These are phyloP conservation scores for Aspergillus niger DNA, from an alignment of 2,329 filamentous ascomycete genomes.

Conservation along the genomic window DNA sequence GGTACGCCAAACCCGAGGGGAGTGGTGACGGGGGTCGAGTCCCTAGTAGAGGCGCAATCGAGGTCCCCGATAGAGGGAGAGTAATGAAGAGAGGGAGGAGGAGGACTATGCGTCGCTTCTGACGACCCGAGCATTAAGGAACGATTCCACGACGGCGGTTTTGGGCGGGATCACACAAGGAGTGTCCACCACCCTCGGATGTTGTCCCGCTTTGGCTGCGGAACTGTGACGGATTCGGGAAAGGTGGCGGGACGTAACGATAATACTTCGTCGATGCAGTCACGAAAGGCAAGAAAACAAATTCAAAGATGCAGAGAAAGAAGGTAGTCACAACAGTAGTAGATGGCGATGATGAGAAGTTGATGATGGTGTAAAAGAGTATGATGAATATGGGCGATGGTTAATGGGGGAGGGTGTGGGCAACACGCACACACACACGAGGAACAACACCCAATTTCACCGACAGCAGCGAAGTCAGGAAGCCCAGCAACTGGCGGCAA, in stretches of 20 bases:
- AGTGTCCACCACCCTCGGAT: constrained; percentile 41
- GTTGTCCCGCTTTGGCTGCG: constrained; percentile 38
- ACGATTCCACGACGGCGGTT: constrained; percentile 34
- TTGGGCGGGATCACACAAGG: constrained; percentile 33
- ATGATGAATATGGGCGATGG: not conserved
- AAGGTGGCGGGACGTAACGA: constrained; percentile 31
- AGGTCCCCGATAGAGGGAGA: constrained; percentile 52
- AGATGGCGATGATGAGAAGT: not conserved
- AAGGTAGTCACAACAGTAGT: not conserved
- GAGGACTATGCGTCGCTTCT: constrained; percentile 42
- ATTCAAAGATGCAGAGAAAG: not conserved
- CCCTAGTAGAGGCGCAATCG: constrained; percentile 54
- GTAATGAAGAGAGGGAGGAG: constrained; percentile 52
- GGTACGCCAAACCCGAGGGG: constrained; percentile 52
- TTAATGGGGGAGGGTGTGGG: not conserved
- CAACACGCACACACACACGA: not conserved
- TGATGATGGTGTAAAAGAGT: not conserved
- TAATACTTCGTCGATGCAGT: constrained; percentile 13
- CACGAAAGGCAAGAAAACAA: not conserved
- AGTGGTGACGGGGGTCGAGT: constrained; percentile 50
- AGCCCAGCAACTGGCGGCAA: constrained; percentile 3
- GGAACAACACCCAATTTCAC: not conserved
- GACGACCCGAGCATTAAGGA: constrained; percentile 57
- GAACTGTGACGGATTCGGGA: constrained; percentile 34
- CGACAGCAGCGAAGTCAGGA: not conserved